Conservation (phyloP, 306 rosid species). For the Acacia melanoxylon region DNA sequence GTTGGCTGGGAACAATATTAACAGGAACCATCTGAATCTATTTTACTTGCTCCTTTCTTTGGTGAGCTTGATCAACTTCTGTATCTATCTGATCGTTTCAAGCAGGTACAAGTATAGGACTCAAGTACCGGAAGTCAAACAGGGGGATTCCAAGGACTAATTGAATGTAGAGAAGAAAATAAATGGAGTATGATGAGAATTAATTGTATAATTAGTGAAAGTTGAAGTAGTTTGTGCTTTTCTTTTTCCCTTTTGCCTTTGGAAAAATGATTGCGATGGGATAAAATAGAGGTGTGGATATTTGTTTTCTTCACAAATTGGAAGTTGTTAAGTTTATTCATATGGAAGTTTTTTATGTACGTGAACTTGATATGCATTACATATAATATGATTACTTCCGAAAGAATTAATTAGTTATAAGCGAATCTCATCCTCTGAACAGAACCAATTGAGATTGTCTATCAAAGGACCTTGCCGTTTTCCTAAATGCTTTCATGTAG, state of each 20-base stretch:
- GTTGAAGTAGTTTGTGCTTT: neutral
- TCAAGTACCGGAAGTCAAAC: conserved; percentile 26
- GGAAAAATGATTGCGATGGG: neutral
- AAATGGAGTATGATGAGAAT: neutral
- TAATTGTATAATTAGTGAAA: neutral
- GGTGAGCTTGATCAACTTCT: conserved; percentile 73
- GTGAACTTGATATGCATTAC: neutral
- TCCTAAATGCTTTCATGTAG: neutral
- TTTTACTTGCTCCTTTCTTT: conserved; percentile 80
- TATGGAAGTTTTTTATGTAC: neutral
- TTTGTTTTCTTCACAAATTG: conserved; percentile 29
- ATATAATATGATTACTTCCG: neutral
- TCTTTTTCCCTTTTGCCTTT: neutral
- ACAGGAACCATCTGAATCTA: conserved; percentile 71
- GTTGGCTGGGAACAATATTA: conserved; percentile 85
- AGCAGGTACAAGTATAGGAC: conserved; percentile 74
- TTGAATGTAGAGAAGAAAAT: conserved; percentile 4
- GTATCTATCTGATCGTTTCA: conserved; percentile 58
- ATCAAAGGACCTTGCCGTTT: neutral
- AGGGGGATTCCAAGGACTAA: conserved; percentile 31
- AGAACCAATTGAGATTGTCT: neutral
- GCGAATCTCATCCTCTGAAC: neutral
- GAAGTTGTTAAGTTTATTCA: neutral
- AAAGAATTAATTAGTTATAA: neutral
- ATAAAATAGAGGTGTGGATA: neutral